These are phyloP conservation scores for Termitomyces sp. DNA, from an alignment of 768 basidiomycete genomes.

Conservation along the genomic window DNA sequence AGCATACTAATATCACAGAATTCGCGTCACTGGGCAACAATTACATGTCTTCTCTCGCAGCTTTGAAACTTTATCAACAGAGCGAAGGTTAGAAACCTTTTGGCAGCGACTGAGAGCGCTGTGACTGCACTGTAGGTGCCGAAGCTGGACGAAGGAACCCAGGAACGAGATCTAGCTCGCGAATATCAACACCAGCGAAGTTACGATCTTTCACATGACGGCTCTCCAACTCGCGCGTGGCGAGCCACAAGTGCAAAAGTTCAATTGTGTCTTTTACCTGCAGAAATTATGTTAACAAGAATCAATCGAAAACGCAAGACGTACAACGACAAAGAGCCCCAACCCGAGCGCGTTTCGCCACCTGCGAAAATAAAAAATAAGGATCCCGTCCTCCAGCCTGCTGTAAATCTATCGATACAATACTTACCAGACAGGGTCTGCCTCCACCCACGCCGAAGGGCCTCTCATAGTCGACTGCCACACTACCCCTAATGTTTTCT, in stretches of 20 bases:
- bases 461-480: conserved; percentile 49
- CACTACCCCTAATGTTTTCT: conserved; percentile 27
- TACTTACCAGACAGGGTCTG: conserved; percentile 68
- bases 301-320: conserved; percentile 13
- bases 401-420: conserved; percentile 1
- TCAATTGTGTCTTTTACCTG: conserved; percentile 67
- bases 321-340: conserved; percentile 60
- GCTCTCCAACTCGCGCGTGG: conserved; percentile 66
- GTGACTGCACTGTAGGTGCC: neutral
- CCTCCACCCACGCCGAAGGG: conserved; percentile 55
- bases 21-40: neutral
- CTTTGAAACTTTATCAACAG: neutral
- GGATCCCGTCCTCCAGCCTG: neutral
- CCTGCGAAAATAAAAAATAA: conserved; percentile 18
- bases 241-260: conserved; percentile 62
- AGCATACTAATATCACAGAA: neutral
- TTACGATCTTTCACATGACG: conserved; percentile 63
- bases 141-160: conserved; percentile 8
- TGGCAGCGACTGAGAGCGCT: conserved; percentile 1
- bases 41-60: neutral
- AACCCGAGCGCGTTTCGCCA: conserved; percentile 69
- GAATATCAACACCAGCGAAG: conserved; percentile 67
- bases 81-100: neutral
- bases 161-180: conserved; percentile 59
- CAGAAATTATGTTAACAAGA: neutral